Base-by-base conservation (phyloP, 176 grass and related monocot genomes). In the Carex littledalei region DNA sequence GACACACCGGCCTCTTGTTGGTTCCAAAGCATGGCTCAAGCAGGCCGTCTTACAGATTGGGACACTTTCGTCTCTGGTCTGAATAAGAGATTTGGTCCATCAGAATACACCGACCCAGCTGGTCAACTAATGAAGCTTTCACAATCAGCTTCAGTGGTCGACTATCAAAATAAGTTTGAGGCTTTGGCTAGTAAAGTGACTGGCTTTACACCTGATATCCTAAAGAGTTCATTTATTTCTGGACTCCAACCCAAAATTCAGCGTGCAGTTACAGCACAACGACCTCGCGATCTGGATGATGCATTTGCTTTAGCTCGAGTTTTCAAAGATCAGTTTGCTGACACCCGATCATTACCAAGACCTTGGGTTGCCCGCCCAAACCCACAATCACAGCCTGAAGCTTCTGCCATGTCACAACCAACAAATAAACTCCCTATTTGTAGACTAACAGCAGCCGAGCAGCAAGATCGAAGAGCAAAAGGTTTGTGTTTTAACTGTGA, bases 161-260 rank as follows among this genome's bases (percentile, higher is more conserved):
- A 80, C 17, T 80, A 80, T 26, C 76, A 80, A 52, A 80, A 80
- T 8, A 47, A 80, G 45, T 80, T 80, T 13, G 76, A 80, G 32
- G 45, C 76, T 58, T 80, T 80, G 76, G 76, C 76, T 47, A 80
- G 76, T 55, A 80, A 80, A 20, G 76, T 80, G 17, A 80, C 34
- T n/a, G 49, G 76, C 76, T 21, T 80, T 47, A 80, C 34, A 47
- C 20, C 43, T 55, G 76, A 80, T 55, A n/a, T 80, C 18, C 47
- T 80, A 47, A 47, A 52, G 17, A 47, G 45, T 26, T 80, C 76
- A 80, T 80, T 80, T 5, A 55, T 80, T 55, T 52, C 18, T 34
- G n/a, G 49, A 47, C 45, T 80, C 34, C 47, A 80, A 21, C 76
- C 49, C n/a, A n/a, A 5, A 47, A 80, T 80, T 80, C 45, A 80